These are phyloP conservation scores for Geum urbanum DNA, from an alignment of 306 rosid genomes.

Conservation along the genomic window DNA sequence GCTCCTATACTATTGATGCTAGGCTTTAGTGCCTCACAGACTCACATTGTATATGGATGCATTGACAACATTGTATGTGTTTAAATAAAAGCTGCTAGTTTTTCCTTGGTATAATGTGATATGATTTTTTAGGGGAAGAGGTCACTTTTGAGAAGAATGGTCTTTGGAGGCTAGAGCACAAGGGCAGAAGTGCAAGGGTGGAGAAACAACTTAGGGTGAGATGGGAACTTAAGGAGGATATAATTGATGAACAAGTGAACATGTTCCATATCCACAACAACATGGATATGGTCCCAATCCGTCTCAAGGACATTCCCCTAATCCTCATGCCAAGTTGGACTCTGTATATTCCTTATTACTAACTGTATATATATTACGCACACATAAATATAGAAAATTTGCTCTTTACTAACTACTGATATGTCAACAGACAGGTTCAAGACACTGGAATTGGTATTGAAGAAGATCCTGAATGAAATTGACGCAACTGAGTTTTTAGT, in stretches of 20 bases:
- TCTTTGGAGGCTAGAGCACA: constrained; percentile 38
- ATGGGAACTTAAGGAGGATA: constrained; percentile 38
- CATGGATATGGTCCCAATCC: constrained; percentile 29
- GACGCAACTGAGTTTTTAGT: no score
- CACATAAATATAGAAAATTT: background rate
- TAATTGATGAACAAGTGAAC: constrained; percentile 37
- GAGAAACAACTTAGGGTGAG: constrained; percentile 36
- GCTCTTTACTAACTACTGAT: background rate
- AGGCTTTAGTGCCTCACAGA: no score
- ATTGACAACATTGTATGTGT: no score
- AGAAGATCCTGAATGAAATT: no score
- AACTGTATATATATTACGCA: no score
- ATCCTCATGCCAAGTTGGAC: constrained; percentile 33
- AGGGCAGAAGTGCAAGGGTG: constrained; percentile 32
- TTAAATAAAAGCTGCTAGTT: background rate
- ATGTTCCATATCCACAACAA: constrained; percentile 32
- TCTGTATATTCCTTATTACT: background rate
- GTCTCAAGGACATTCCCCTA: constrained; percentile 27
- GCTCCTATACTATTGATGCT: no score
- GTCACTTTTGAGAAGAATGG: constrained; percentile 26
- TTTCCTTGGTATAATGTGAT: background rate
- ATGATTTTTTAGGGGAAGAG: background rate
- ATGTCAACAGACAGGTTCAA: constrained; percentile 32
- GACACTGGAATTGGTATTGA: no score
- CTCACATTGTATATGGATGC: background rate